These are phyloP conservation scores for Ustilago xerochloae DNA, from an alignment of 1,284 basidiomycete species.

Conservation along the genomic window DNA sequence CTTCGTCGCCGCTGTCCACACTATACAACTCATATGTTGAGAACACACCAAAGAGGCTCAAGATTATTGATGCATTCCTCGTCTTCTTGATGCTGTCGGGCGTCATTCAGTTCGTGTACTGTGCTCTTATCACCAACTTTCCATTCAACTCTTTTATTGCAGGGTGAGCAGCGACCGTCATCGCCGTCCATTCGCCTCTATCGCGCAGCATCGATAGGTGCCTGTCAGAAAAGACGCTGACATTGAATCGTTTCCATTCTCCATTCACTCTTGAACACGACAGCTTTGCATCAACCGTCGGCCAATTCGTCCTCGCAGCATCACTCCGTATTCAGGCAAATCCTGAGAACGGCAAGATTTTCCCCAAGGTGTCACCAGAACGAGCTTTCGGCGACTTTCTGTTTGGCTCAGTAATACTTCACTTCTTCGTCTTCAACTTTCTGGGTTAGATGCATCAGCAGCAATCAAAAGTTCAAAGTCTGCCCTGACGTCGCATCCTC, in stretches of 20 bases:
- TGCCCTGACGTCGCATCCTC: too few species aligned
- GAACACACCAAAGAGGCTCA: constrained; percentile 83
- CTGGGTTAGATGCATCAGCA: constrained; percentile 72
- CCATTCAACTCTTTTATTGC: constrained; percentile 97
- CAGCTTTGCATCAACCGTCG: constrained; percentile 91
- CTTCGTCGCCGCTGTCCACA: constrained; percentile 31
- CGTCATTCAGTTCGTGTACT: constrained; percentile 89
- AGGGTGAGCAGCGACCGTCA: constrained; percentile 78
- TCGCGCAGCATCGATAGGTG: too few species aligned
- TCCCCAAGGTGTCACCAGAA: constrained; percentile 81
- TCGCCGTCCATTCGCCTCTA: too few species aligned
- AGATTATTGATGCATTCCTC: constrained; percentile 92
- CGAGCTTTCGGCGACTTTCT: constrained; percentile 89
- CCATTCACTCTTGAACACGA: too few species aligned
- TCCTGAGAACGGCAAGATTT: constrained; percentile 76
- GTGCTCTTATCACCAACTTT: constrained; percentile 88
- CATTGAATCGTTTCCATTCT: background rate
- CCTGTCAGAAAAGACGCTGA: too few species aligned
- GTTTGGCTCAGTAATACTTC: constrained; percentile 89
- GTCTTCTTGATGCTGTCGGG: constrained; percentile 92
- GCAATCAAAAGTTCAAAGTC: too few species aligned
- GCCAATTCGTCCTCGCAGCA: constrained; percentile 95
- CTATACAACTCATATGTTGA: constrained; percentile 82
- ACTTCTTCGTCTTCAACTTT: constrained; percentile 99
- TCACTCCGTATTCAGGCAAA: constrained; percentile 92